Evolutionary conservation across 495 filamentous ascomycete genomes (phyloP), one percentile per base, ranked within the genome.

Genomic region (Bathelium albidoporum): DNA sequence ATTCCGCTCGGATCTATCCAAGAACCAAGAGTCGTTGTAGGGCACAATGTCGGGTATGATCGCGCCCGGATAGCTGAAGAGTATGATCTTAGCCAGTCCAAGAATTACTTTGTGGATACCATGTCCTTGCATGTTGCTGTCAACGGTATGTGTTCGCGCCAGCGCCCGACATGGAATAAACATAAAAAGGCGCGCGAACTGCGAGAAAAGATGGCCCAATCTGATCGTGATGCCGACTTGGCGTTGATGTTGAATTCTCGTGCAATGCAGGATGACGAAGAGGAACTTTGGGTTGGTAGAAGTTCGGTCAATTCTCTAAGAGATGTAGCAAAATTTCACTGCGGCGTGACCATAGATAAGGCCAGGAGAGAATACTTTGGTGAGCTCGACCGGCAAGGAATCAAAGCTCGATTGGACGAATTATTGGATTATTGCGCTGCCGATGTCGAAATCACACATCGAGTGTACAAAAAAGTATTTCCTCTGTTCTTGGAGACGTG

Each of bases 71-170:
- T 96, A 59, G 71, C 83, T 12, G 94, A 99, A 73, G 94, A 99
- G 73, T 99, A 99, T 71, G 80, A 86, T 68, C 72, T 97, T 43
- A 74, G 81, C 59, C 91, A 95, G 71, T 85, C 90, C 28, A 84
- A 83, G 59, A 97, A 89, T 67, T 89, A 83, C 45, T 99, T 96
- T 69, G 73, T 99, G 29, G 94, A 99, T 77, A 99, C 94, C 1
- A 99, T 99, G 94, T 96, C 91, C 10, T 79, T 99, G 59, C 94
- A 99, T 72, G 92, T 97, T 9, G 94, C 94, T 14, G 92, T 96
- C 10, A 99, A 99, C 70, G 94, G 94, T 32, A 99, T 99, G 94
- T 99, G 94, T 72, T 97, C 94, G 11, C 88, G 88, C 61, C 94
- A 99, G 73, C 82, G 94, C 59, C 94, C 94, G 10, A 94, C 89